Conservation (phyloP, 768 basidiomycete genomes). For the Macrolepiota fuliginosa region DNA sequence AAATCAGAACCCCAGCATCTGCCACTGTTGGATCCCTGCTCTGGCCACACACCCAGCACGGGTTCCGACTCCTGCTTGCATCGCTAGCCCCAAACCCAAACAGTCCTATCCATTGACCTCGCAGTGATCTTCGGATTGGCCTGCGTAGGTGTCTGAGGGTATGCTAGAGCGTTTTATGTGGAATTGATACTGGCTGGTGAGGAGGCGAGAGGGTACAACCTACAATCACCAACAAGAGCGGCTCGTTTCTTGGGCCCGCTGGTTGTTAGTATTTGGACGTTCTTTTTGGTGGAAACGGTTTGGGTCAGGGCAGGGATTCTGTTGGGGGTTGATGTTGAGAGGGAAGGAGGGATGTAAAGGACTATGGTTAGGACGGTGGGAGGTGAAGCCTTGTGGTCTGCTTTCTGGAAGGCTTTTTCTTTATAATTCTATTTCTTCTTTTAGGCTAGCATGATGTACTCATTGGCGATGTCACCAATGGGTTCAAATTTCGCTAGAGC, state of each 20-base stretch:
- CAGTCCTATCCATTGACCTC: slow-evolving; percentile 45
- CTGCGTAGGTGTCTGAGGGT: slow-evolving; percentile 90
- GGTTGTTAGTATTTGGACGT: slow-evolving; percentile 79
- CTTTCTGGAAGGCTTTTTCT: too few species aligned
- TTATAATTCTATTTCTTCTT: too few species aligned
- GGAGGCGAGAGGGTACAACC: slow-evolving; percentile 86
- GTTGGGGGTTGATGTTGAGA: slow-evolving; percentile 62
- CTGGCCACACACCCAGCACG: slow-evolving; percentile 73
- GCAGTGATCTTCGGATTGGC: slow-evolving; percentile 84
- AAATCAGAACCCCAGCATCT: slow-evolving; percentile 69
- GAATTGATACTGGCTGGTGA: slow-evolving; percentile 85
- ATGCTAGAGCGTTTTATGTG: slow-evolving; percentile 83
- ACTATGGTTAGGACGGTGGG: too few species aligned
- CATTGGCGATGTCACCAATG: too few species aligned
- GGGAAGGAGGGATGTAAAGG: slow-evolving; percentile 49
- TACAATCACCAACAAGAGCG: slow-evolving; percentile 87
- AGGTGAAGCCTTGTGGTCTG: too few species aligned
- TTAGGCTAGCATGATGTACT: too few species aligned
- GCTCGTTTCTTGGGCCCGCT: slow-evolving; percentile 89
- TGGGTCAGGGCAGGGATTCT: slow-evolving; percentile 80
- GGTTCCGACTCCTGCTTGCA: slow-evolving; percentile 56
- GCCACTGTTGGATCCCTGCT: slow-evolving; percentile 83
- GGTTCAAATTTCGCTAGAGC: too few species aligned
- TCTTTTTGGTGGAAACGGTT: slow-evolving; percentile 82
- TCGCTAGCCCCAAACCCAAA: slow-evolving; percentile 54